These are phyloP conservation scores for Heterobasidion occidentale DNA, from an alignment of 1,284 basidiomycete species.

Conservation along the genomic window DNA sequence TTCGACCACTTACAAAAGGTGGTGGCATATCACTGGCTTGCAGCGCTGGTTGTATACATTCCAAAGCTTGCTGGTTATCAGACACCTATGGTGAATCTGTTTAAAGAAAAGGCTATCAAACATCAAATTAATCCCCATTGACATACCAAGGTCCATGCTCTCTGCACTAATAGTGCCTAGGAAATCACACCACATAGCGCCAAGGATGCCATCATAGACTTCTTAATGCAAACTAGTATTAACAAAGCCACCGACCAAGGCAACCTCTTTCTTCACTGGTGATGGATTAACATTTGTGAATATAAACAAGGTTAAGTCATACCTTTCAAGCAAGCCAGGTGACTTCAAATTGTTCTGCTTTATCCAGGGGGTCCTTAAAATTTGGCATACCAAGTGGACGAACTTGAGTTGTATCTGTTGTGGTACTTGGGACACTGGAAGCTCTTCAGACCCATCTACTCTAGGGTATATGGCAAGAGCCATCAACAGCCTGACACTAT, in stretches of 20 bases:
- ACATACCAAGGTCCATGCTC: constrained; percentile 8
- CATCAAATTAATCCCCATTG: constrained; percentile 8
- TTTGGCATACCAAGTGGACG: constrained; percentile 15
- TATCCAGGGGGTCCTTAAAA: constrained; percentile 6
- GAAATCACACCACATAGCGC: constrained; percentile 11
- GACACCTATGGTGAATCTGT: neutral
- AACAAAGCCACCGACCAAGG: too few species aligned
- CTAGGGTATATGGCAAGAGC: constrained; percentile 6
- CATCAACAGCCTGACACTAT: neutral
- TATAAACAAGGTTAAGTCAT: constrained; percentile 4
- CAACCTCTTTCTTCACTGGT: constrained; percentile 4
- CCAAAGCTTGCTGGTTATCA: constrained; percentile 3
- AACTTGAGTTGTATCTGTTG: constrained; percentile 7
- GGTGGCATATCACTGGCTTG: constrained; percentile 2
- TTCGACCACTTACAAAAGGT: constrained; percentile 2
- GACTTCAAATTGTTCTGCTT: constrained; percentile 6
- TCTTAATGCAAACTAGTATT: constrained; percentile 10
- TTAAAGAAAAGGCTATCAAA: neutral
- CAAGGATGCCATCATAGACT: constrained; percentile 8
- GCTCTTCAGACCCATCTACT: constrained; percentile 6
- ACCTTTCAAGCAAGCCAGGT: neutral
- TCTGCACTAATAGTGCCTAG: constrained; percentile 11
- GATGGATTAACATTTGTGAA: constrained; percentile 12
- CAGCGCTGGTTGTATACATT: constrained; percentile 6
- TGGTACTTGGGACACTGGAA: neutral